Percentiles rank a stretch among this genome's conserved stretches.
Conservation (phyloP, 805 yeast species). For the Wickerhamiella alocasiicola region DNA sequence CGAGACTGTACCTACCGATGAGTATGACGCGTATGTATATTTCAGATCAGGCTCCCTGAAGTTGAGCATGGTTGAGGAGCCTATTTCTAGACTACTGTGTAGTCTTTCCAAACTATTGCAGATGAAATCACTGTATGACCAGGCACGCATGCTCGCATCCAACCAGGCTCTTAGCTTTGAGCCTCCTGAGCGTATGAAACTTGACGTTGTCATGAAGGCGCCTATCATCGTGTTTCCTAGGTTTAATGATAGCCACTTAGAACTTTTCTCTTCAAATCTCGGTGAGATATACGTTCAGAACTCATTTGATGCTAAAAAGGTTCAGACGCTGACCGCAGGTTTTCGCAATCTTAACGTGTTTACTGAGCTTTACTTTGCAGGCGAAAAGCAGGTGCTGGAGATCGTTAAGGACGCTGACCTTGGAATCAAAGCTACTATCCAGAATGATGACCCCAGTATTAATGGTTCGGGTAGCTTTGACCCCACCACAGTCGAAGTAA, state of each 20-base stretch:
- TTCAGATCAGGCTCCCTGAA: slow-evolving; percentile 66
- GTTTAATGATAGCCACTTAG: slow-evolving; percentile 29
- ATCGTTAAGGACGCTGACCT: slow-evolving; percentile 28
- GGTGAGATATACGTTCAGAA: slow-evolving; percentile 75
- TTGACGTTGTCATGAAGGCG: slow-evolving; percentile 61
- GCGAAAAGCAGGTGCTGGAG: slow-evolving; percentile 34
- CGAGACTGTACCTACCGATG: slow-evolving; percentile 42
- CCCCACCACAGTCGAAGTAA: slow-evolving; percentile 49
- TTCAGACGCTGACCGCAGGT: slow-evolving; percentile 53
- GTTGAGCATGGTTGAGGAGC: slow-evolving; percentile 69
- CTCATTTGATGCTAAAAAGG: slow-evolving; percentile 30
- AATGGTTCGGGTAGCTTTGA: slow-evolving; percentile 46
- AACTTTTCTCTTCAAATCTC: slow-evolving; percentile 54
- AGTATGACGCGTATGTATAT: slow-evolving; percentile 44
- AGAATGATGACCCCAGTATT: slow-evolving; percentile 19
- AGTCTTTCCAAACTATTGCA: slow-evolving; percentile 63
- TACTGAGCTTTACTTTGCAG: slow-evolving; percentile 44
- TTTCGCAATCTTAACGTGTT: slow-evolving; percentile 57
- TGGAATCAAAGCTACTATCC: slow-evolving; percentile 7
- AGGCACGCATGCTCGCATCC: slow-evolving; percentile 78
- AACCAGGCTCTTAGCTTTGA: slow-evolving; percentile 61
- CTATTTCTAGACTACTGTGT: slow-evolving; percentile 52
- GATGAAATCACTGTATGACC: slow-evolving; percentile 83
- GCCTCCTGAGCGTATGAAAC: slow-evolving; percentile 47
- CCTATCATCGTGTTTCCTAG: slow-evolving; percentile 78